Evolutionary conservation across 75 land plant genomes (phyloP).

Genomic region (Gnetum montanum): DNA sequence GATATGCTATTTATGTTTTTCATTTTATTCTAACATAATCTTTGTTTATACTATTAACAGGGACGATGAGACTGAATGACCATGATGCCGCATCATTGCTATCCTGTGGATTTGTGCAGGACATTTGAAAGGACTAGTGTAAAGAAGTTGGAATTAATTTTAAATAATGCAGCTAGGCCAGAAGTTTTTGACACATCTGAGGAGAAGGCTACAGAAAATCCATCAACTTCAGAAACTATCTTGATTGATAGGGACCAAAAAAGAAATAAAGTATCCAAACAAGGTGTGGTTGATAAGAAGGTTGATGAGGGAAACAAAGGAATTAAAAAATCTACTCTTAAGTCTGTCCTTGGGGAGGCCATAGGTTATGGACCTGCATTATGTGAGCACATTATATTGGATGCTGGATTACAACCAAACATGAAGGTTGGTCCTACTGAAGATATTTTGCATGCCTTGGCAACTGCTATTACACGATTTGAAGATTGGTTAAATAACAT

Average conservation of each 20-base stretch:
- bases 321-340: conserved; percentile 60
- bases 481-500: conserved; percentile 84
- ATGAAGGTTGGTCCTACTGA: conserved; percentile 35
- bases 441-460: conserved; percentile 31
- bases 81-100: conserved; percentile 91
- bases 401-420: conserved; percentile 71
- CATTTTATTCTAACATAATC: too few species aligned
- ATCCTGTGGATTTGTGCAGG: conserved; percentile 76
- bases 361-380: conserved; percentile 91
- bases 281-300: conserved; percentile 14
- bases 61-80: conserved; percentile 93
- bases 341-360: conserved; percentile 59
- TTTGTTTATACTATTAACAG: conserved; percentile 22
- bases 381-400: conserved; percentile 85
- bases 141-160: conserved; percentile 30
- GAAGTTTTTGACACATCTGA: conserved; percentile 12
- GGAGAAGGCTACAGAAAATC: conserved; percentile 16
- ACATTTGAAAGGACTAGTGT: conserved; percentile 52
- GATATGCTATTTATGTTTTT: too few species aligned
- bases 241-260: conserved; percentile 9
- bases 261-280: conserved; percentile 8
- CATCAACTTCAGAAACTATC: conserved; percentile 8
- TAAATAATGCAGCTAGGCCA: conserved; percentile 13
- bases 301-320: conserved; percentile 21
- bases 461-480: conserved; percentile 58